Evolutionary conservation across 31 red algal species (phyloP), one percentile per base, ranked within the genome.

Genomic region (Porphyra umbilicalis): DNA sequence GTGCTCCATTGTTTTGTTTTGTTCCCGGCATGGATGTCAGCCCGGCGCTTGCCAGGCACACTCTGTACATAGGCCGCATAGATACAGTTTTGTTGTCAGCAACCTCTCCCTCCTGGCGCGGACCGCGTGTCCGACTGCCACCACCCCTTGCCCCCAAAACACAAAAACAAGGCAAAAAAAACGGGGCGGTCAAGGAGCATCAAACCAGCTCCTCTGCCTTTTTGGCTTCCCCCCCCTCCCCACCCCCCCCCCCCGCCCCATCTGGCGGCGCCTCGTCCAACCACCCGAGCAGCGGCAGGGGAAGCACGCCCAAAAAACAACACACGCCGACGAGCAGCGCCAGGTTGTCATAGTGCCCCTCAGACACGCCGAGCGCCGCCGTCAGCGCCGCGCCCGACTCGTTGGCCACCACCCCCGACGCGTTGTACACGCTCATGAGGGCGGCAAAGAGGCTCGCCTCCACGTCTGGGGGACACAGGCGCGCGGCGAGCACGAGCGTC

Each of bases 401-500:
- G 71, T 76, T 92, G 29, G 85, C 81, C 14, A 86, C 78, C 16
- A 90, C 84, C 40, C 87, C 90, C 75, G 85, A 86, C 18, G 88
- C 92, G 38, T 99, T 99, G 90, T 92, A 96, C 33, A 99, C 76
- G 46, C 89, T 94, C 97, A 99, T 99, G 13, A 99, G 91, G 8
- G 94, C 88, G 9, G 97, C 97, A 83, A 99, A 99, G 36, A 99
- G 80, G 32, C 83, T 93, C 36, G 87, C 90, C 80, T 99, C 97
- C 16, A 95, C 97, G 11, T 94, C 97, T 14, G 97, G 93, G 6
- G 97, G 97, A 68, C 97, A 99, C 35, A 99, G 34, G 31, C 93
- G 85, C 32, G 97, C 97, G 9, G 97, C 97, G 18, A 99, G 81
- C 13, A 99, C 97, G 77, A 98, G 83, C 7, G 91, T 95, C n/a